Conservation (phyloP, 345 rosid species). For the Eutrema heterophyllum region DNA sequence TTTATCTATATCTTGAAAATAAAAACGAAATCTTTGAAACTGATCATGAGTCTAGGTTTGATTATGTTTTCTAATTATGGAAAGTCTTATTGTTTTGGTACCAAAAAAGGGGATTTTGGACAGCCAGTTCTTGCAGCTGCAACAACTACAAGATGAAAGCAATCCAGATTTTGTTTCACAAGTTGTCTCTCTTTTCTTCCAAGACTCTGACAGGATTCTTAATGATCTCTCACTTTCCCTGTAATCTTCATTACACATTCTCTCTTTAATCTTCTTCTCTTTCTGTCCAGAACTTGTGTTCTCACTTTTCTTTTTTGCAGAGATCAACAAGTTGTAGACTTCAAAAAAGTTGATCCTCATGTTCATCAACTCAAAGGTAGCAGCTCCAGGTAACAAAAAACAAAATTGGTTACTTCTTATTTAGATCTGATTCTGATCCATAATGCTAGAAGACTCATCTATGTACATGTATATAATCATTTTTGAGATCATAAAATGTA, state of each 20-base stretch:
- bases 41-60: background rate
- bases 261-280: background rate
- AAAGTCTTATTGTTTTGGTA: background rate
- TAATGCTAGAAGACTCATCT: background rate
- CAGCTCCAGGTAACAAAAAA: conserved; percentile 69
- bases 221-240: conserved; percentile 70
- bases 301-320: conserved; percentile 30
- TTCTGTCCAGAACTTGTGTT: background rate
- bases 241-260: conserved; percentile 36
- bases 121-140: conserved; percentile 78
- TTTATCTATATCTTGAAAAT: background rate
- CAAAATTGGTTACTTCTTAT: background rate
- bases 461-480: background rate
- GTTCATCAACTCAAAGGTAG: conserved; percentile 98
- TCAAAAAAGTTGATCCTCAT: conserved; percentile 80
- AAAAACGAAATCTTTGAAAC: background rate
- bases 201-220: conserved; percentile 84
- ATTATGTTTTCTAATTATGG: background rate
- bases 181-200: conserved; percentile 90
- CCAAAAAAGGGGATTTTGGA: conserved; percentile 75
- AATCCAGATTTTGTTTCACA: conserved; percentile 93
- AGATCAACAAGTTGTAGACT: conserved; percentile 70
- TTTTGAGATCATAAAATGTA: background rate
- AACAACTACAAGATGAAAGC: conserved; percentile 92
- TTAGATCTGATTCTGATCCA: background rate